Conservation (phyloP, 441 rosid genomes). For the Gossypium schwendimanii region DNA sequence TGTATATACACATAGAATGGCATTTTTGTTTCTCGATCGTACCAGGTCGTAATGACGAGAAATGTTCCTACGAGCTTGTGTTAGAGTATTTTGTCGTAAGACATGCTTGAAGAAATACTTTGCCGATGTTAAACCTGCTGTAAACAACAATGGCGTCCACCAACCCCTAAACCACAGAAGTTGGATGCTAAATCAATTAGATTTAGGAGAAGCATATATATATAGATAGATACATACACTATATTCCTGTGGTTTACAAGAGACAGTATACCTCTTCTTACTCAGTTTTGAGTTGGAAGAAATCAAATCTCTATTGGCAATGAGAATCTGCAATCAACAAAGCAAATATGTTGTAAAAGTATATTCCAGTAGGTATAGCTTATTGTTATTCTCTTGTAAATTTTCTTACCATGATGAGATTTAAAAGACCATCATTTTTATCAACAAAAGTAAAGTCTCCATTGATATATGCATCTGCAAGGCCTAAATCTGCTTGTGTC, state of each 20-base stretch:
- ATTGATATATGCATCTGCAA: slow-evolving; percentile 75
- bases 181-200: neutral
- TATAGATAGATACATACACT: neutral
- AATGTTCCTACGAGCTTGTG: slow-evolving; percentile 87
- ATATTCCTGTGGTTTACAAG: neutral
- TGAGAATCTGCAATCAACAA: slow-evolving; percentile 52
- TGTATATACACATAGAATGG: neutral
- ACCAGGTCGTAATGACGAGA: slow-evolving; percentile 94
- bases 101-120: slow-evolving; percentile 63
- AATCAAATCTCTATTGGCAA: slow-evolving; percentile 56
- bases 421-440: slow-evolving; percentile 60
- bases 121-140: slow-evolving; percentile 69
- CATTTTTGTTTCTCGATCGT: neutral
- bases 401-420: slow-evolving; percentile 52
- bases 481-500: slow-evolving; percentile 86
- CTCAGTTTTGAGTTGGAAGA: slow-evolving; percentile 29
- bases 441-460: slow-evolving; percentile 78
- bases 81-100: slow-evolving; percentile 62
- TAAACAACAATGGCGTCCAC: slow-evolving; percentile 83
- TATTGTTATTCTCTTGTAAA: neutral
- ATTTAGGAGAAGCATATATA: neutral
- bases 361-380: neutral
- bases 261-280: slow-evolving; percentile 47
- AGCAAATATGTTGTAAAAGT: neutral
- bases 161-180: slow-evolving; percentile 52